Conservation (phyloP, 768 basidiomycete species). For the Boletus rufocinnamomeus region DNA sequence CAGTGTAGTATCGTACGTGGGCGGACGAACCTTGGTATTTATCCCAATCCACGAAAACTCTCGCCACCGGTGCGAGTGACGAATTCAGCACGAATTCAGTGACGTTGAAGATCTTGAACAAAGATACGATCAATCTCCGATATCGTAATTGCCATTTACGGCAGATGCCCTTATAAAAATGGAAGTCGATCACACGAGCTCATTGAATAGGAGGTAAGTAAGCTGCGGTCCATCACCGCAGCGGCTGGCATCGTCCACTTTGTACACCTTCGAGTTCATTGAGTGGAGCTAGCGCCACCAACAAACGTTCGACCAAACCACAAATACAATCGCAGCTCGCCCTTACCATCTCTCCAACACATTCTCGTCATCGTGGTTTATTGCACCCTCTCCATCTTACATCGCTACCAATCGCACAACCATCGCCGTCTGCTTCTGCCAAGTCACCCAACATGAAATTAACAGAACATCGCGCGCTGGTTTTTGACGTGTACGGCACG, state of each 20-base stretch:
- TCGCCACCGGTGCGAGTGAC: background rate
- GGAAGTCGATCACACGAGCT: background rate
- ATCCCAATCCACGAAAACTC: background rate
- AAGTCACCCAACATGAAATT: slow-evolving; percentile 12
- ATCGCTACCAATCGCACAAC: slow-evolving; percentile 22
- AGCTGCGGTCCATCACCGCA: no score
- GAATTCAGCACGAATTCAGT: background rate
- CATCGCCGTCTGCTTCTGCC: slow-evolving; percentile 7
- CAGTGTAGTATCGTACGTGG: background rate
- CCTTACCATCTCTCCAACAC: background rate
- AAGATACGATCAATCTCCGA: background rate
- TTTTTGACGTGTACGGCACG: slow-evolving; percentile 81
- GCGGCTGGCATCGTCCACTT: background rate
- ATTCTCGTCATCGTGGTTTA: background rate
- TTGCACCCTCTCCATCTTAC: background rate
- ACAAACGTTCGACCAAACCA: background rate
- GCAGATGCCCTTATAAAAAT: background rate
- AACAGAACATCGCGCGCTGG: slow-evolving; percentile 41
- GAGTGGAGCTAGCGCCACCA: background rate
- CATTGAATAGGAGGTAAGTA: background rate
- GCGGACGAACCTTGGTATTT: background rate
- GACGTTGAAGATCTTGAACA: background rate
- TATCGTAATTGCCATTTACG: background rate
- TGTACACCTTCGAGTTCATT: background rate
- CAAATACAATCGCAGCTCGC: background rate